Evolutionary conservation across 306 rosid species (phyloP), one percentile per base, ranked within the genome.

Genomic region (Quercus cerris): DNA sequence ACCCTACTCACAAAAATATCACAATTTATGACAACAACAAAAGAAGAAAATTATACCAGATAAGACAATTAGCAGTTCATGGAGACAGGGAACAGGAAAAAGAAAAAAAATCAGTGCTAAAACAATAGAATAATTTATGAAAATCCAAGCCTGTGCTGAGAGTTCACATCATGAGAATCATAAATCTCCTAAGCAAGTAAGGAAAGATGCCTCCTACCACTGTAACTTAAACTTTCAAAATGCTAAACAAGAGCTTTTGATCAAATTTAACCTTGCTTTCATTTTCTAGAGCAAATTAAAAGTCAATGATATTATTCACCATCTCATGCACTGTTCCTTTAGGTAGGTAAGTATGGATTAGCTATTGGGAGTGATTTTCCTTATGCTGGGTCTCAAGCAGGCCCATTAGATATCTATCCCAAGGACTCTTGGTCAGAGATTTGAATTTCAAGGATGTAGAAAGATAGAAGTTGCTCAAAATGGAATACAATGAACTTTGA

Each of bases 201-300:
- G 44, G 72, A 31, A 27, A 67, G 33, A 58, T 4, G 64, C 28
- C 10, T 54, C 14, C 19, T 35, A 71, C 59, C 33, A 15, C 56
- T 62, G n/a, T 61, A 52, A n/a, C 25, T 46, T 23, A n/a, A 8
- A 71, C 46, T 46, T 9, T 66, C 13, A 46, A 15, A 17, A 27
- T 55, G 30, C 62, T 44, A 64, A 52, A 75, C n/a, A 74, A 77
- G 58, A 35, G 76, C 56, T 19, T n/a, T 57, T 77, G 49, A 35
- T 55, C 3, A 12, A 62, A 59, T 22, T 27, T 75, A 57, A 7
- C 69, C 59, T 58, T 55, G 75, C 52, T 71, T 27, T 25, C 41
- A 51, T 3, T 51, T 12, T 71, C 4, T 49, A 22, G 15, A 71
- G 61, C 61, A 56, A 28, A 56, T 55, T 22, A 31, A 7, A 30